Evolutionary conservation across 345 rosid genomes (phyloP), one percentile per base, ranked within the genome.

Genomic region (Psidium guajava): DNA sequence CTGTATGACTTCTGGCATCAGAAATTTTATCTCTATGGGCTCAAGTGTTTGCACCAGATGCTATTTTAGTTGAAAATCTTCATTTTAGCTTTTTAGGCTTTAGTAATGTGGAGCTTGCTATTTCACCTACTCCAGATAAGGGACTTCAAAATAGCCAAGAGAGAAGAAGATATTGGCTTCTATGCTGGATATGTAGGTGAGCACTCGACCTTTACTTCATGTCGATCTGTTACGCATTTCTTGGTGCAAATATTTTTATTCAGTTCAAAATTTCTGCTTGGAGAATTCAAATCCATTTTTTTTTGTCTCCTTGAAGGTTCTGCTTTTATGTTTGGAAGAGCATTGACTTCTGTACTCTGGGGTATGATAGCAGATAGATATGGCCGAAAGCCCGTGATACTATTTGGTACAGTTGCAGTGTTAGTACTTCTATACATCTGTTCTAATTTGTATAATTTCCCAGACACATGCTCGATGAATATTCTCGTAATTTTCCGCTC

Each of bases 321-420:
- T 87, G 93, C 98, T 36, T 95, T 93, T 87, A 95, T 94, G 98
- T 86, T 95, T 61, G 98, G 98, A 88, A 93, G 98, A 91, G 95
- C 95, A 64, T 88, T 93, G 89, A 95, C 98, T 82, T 95, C 95
- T 53, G 82, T 95, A 54, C 54, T 89, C 64, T 93, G 97, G 98
- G 98, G 98, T 69, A 82, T 92, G 84, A 80, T 94, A 83, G 95
- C 97, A n/a, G 97, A 95, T 90, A 92, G 92, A 82, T 92, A 91
- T 87, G 98, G 97, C 64, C 94, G 98, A 82, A 95, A 91, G 88
- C 97, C 97, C 44, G 90, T 95, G 82, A 92, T 94, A 85, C 74
- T 93, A 59, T 82, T 93, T 28, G 98, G 91, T 27, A 87, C 90
- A 50, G 59, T 89, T 69, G 27, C 95, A 83, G 92, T 94, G 98